Base-by-base conservation (phyloP, 1,284 basidiomycete species). In the Moesziomyces parantarcticus region DNA sequence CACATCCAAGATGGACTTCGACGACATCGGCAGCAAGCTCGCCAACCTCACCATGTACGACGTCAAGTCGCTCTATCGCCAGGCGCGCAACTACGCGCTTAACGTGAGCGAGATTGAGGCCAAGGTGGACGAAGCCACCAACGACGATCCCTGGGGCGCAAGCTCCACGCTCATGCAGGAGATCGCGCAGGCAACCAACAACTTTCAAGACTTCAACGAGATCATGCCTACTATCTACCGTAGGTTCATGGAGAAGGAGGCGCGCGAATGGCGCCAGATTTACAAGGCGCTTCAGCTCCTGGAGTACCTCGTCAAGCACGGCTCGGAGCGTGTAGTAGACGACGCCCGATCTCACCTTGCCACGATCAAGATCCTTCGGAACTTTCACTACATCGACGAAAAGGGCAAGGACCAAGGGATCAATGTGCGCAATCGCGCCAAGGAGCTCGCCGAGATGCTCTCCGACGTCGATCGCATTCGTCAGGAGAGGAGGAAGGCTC, bases 401-500 rank as follows among this genome's bases (percentile, higher is more conserved):
- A 97, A 96, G 86, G 94, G 93, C 61, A 99, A 99, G 85, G 97
- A 99, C 81, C 94, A 99, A 85, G 96, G 96, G n/a, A 89, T 97
- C 79, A 99, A 99, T 79, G 95, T 99, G 49, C 92, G 96, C 50
- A 97, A 97, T 84, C 90, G 96, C 23, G 90, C 97, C 21, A 92
- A 91, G 60, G 96, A 99, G 85, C 87, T 99, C 16, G 92, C 92
- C 13, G 91, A 94, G 50, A 87, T 99, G 1, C 88, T 99, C 0
- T 88, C 89, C 1, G 96, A 99, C 82, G 91, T 99, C 6, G 96
- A 99, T 39, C 89, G 89, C 77, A 96, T 99, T 68, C 90, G 96
- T 48, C 75, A 84, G 3, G 97, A 99, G 85, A 89, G 96, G 44
- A 89, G 94, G 44, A 97, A 96, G 85, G 97, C 96, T 25, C 95